Evolutionary conservation across 2,329 filamentous ascomycete genomes (phyloP), one percentile per base, ranked within the genome.

Genomic region (Neopestalotiopsis rosae): DNA sequence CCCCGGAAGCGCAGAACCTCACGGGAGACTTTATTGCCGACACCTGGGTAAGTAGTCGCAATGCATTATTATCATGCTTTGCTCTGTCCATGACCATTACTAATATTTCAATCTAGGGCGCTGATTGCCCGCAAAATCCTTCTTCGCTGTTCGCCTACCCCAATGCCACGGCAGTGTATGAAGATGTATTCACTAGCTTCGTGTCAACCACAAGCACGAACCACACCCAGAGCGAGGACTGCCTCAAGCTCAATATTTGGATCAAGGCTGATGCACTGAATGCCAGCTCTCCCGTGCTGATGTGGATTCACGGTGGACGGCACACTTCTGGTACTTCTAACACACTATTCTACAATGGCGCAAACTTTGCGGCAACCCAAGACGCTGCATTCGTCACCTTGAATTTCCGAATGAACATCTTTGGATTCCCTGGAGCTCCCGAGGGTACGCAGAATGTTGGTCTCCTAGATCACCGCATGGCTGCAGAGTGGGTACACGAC

Each of bases 381-480:
- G 72, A 72, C n/a, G 72, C 72, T 52, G 66, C 74, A 10, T 70
- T 76, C 5, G 74, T 75, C 2, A 74, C 72, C 2, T 49, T 75
- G 40, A 76, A 75, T 69, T 75, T 75, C 63, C 72, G 74, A 10
- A 62, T 75, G 38, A 61, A 65, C 32, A 57, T 52, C 4, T 74
- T 76, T 30, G 74, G 74, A 7, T 76, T 71, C 61, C 70, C 75
- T 1, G 74, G 73, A 14, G 73, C 75, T 28, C 75, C 76, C n/a
- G 73, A 74, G 9, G 72, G 68, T 52, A 76, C 76, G n/a, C 76
- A 76, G 14, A 78, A 78, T 65, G 75, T 72, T 24, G 74, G 76
- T 14, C 69, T 77, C 5, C 65, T 75, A 7, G 76, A 78, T 61
- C 75, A 76, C 61, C 74, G 75, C 57, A 65, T 59, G 6, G 45